These are phyloP conservation scores for Xylariaceae sp. DNA, from an alignment of 2,329 filamentous ascomycete species.

Conservation along the genomic window DNA sequence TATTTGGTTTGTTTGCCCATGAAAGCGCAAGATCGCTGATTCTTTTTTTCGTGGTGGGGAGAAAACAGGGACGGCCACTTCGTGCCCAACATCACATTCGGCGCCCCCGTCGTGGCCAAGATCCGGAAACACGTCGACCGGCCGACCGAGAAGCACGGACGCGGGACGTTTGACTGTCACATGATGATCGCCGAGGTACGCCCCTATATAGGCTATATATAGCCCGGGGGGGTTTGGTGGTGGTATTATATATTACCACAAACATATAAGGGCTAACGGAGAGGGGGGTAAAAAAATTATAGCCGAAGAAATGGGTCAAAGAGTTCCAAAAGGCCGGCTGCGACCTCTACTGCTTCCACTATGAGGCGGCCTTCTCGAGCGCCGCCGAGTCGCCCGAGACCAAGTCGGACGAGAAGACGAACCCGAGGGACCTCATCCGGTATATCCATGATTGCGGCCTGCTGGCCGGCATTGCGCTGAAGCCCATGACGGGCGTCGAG, in stretches of 20 bases:
- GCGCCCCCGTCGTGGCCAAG: conserved; percentile 89
- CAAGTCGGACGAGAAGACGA: conserved; percentile 65
- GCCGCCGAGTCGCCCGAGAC: conserved; percentile 74
- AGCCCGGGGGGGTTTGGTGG: no score
- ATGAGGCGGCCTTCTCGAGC: conserved; percentile 88
- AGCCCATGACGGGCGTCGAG: conserved; percentile 84
- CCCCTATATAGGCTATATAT: background rate
- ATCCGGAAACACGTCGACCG: conserved; percentile 80
- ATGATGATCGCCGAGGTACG: conserved; percentile 98
- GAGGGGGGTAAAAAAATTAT: conserved; percentile 5
- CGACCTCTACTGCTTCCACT: conserved; percentile 99
- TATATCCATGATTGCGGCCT: conserved; percentile 88
- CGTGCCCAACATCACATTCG: conserved; percentile 97
- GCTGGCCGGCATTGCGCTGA: conserved; percentile 90
- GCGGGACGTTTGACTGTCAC: conserved; percentile 97
- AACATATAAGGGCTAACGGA: no score
- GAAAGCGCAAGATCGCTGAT: conserved; percentile 5
- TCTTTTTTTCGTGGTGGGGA: background rate
- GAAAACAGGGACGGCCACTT: conserved; percentile 86
- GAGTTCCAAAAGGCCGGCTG: conserved; percentile 92
- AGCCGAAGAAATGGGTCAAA: conserved; percentile 98
- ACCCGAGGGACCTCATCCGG: conserved; percentile 74
- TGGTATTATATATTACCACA: no score
- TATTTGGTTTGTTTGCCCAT: background rate
- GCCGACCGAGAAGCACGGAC: conserved; percentile 63